phyloP scores from a whole-genome alignment of 257 asterid species.

The Lavandula angustifolia region DNA sequence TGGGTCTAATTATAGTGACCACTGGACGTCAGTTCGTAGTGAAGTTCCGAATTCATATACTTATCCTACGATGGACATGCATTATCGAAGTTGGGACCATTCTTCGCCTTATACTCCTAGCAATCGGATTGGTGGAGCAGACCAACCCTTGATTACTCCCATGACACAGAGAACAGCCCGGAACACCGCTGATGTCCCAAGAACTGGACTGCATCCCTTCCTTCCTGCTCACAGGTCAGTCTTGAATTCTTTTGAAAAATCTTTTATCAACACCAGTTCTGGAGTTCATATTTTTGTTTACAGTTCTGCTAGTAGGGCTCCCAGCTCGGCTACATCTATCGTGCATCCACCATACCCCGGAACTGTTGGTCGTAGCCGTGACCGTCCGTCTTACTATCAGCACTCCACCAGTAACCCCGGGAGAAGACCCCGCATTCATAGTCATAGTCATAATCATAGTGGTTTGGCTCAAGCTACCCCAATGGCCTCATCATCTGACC shows the following conservation, averaged over 20 bases:
- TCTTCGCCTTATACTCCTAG: constrained; percentile 52
- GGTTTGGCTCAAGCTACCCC: constrained; percentile 54
- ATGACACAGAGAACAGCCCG: constrained; percentile 62
- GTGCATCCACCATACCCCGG: constrained; percentile 67
- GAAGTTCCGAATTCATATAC: constrained; percentile 67
- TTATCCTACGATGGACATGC: constrained; percentile 65
- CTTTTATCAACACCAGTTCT: constrained; percentile 5
- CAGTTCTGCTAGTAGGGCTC: constrained; percentile 76
- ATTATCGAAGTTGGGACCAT: constrained; percentile 69
- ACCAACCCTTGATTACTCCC: constrained; percentile 57
- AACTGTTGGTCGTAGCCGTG: constrained; percentile 58
- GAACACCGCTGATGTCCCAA: constrained; percentile 60
- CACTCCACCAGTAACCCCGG: constrained; percentile 56
- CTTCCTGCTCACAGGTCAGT: constrained; percentile 71
- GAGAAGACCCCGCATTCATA: constrained; percentile 57
- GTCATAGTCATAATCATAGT: constrained; percentile 16
- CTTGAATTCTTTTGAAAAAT: background rate
- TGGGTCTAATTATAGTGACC: constrained; percentile 63
- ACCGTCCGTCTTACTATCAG: constrained; percentile 66
- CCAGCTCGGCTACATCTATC: constrained; percentile 62
- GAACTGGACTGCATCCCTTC: constrained; percentile 75
- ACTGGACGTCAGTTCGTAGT: constrained; percentile 64
- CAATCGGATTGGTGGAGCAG: constrained; percentile 62
- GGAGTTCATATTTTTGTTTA: constrained; percentile 15
- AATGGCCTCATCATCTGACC: constrained; percentile 61